These are phyloP conservation scores for Straminergon stramineum DNA, from an alignment of 225 moss, liverwort and hornwort genomes.

Conservation along the genomic window DNA sequence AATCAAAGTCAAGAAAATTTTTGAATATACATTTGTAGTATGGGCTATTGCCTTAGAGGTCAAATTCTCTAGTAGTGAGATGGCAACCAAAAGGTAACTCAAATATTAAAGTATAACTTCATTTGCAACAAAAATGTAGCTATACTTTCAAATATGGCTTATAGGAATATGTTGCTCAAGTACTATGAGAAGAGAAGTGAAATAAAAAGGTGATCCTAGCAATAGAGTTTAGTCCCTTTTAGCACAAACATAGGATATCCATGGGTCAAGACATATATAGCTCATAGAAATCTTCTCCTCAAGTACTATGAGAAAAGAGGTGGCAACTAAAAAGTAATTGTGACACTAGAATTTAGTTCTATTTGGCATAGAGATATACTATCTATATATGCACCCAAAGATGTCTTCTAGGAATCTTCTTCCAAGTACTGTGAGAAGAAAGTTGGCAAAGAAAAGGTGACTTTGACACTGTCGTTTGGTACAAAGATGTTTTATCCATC, in stretches of 20 bases:
- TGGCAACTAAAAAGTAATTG: not conserved
- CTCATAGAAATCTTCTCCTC: not conserved
- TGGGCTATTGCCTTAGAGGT: not conserved
- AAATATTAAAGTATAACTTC: accelerated
- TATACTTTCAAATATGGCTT: accelerated
- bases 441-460: too few relatives aligned
- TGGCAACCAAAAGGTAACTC: not conserved
- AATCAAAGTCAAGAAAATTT: not conserved
- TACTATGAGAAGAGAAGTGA: not conserved
- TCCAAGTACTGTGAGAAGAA: too few relatives aligned
- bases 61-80: not conserved
- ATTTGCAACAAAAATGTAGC: not conserved
- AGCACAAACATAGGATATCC: not conserved
- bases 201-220: not conserved
- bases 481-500: accelerated
- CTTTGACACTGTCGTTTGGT: not conserved
- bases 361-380: not conserved
- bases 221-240: not conserved
- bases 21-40: not conserved
- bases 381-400: accelerated
- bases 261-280: too few relatives aligned
- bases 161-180: not conserved
- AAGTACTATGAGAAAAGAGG: not conserved
- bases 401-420: too few relatives aligned
- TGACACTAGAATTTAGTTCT: not conserved